phyloP scores from a whole-genome alignment of 2,329 filamentous ascomycete genomes.

The Salinomyces thailandicus region DNA sequence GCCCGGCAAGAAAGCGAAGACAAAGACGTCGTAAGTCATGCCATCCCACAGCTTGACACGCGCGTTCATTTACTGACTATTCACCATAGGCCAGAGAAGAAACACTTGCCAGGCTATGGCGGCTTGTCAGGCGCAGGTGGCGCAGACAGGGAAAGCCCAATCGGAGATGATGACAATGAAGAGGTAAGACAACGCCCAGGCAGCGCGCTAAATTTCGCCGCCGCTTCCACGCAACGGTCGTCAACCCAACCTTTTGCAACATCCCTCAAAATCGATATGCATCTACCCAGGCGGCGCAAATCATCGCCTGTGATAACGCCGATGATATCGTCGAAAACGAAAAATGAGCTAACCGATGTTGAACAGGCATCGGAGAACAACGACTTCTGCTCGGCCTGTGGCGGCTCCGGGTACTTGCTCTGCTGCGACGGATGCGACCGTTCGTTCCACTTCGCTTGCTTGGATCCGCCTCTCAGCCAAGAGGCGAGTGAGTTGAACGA shows the following conservation, averaged over 20 bases:
- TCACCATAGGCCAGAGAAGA: slow-evolving; percentile 59
- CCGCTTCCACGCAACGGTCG: slow-evolving; percentile 28
- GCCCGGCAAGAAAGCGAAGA: slow-evolving; percentile 27
- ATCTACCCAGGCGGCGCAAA: slow-evolving; percentile 16
- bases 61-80: slow-evolving; percentile 9
- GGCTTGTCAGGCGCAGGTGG: slow-evolving; percentile 56
- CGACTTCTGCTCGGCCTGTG: slow-evolving; percentile 81
- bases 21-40: slow-evolving; percentile 30
- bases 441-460: slow-evolving; percentile 82
- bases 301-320: slow-evolving; percentile 15
- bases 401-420: slow-evolving; percentile 71
- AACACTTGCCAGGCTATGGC: slow-evolving; percentile 57
- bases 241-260: slow-evolving; percentile 12
- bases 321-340: slow-evolving; percentile 10
- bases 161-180: slow-evolving; percentile 48
- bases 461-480: slow-evolving; percentile 60
- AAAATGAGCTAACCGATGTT: slow-evolving; percentile 28
- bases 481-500: slow-evolving; percentile 48
- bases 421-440: slow-evolving; percentile 89
- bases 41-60: slow-evolving; percentile 1
- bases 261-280: slow-evolving; percentile 17
- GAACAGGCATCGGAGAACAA: slow-evolving; percentile 54
- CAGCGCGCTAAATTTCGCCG: slow-evolving; percentile 23
- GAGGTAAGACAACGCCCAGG: slow-evolving; percentile 38
- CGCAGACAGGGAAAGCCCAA: slow-evolving; percentile 50